phyloP scores from a whole-genome alignment of 495 filamentous ascomycete species.

The Penicillium cosmopolitanum region DNA sequence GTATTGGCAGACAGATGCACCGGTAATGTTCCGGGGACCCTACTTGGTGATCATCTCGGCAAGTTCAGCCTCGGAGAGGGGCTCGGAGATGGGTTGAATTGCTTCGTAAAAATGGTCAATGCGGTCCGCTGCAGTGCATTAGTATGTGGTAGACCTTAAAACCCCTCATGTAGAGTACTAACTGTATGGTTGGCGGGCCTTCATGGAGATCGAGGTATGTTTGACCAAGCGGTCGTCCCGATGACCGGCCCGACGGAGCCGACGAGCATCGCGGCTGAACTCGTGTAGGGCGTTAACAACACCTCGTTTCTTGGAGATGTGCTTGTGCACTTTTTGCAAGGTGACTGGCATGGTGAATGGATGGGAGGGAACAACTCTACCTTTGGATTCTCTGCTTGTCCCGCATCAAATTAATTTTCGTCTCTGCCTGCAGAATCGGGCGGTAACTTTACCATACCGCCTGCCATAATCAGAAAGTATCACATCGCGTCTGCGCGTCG shows the following conservation, averaged over 20 bases:
- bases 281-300: constrained; percentile 73
- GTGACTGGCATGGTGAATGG: constrained; percentile 67
- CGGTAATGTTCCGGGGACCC: constrained; percentile 14
- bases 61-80: constrained; percentile 62
- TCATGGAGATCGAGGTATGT: constrained; percentile 62
- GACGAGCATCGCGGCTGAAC: constrained; percentile 77
- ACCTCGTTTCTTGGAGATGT: constrained; percentile 75
- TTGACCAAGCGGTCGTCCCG: constrained; percentile 77
- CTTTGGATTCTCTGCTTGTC: neutral
- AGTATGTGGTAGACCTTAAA: constrained; percentile 1
- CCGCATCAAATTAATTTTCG: constrained; percentile 30
- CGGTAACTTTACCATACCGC: constrained; percentile 29
- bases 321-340: constrained; percentile 79
- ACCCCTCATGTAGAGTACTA: constrained; percentile 18
- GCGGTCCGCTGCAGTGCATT: constrained; percentile 61
- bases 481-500: constrained; percentile 35
- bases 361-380: neutral
- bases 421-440: constrained; percentile 24
- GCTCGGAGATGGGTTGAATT: constrained; percentile 54
- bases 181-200: constrained; percentile 71
- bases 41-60: constrained; percentile 66
- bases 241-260: constrained; percentile 70
- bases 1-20: neutral
- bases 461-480: constrained; percentile 23
- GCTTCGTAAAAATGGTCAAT: constrained; percentile 71